Evolutionary conservation across 2,329 filamentous ascomycete species (phyloP), one percentile per base, ranked within the genome.

Genomic region (Penicillium sp.): DNA sequence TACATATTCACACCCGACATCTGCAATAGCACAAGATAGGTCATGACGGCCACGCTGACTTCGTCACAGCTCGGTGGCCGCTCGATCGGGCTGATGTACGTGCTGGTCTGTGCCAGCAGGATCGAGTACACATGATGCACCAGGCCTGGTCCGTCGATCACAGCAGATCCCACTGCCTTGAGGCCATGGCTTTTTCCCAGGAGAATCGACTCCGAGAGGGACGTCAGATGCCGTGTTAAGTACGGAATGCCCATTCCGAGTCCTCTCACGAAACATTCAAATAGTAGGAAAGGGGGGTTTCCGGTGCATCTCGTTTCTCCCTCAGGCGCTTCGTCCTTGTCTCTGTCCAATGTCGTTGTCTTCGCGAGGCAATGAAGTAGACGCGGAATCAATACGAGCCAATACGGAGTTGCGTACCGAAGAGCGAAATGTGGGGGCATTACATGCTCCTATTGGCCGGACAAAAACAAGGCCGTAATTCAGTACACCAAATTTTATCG

Each of bases 141-240:
- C 24, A 96, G 74, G 2, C 85, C 86, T 4, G 91, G 91, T 0
- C 91, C 91, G 68, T 96, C 91, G 56, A 96, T 83, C 46, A 85
- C 76, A 16, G 81, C 71, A 46, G 69, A 67, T 60, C 30, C 20
- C 33, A 48, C 24, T 2, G 46, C 24, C 23, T 24, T 38, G 24
- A 12, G n/a, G 11, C 47, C 12, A 33, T 43, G 20, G n/a, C 24
- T 24, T n/a, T 42, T 55, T 33, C 57, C 60, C 33, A 72, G 54
- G 28, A 61, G 26, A 5, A 68, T 61, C 5, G 61, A 53, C 38
- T 72, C 65, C 5, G 66, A 64, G 47, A 66, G 68, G 21, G 69
- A 66, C n/a, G 64, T 53, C 14, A 73, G 52, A 48, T 71, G 69
- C 5, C 62, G 66, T 46, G 65, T 70, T 14, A 73, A 59, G 28